These are phyloP conservation scores for Metschnikowia reukaufii DNA, from an alignment of 805 yeast species.

Conservation along the genomic window DNA sequence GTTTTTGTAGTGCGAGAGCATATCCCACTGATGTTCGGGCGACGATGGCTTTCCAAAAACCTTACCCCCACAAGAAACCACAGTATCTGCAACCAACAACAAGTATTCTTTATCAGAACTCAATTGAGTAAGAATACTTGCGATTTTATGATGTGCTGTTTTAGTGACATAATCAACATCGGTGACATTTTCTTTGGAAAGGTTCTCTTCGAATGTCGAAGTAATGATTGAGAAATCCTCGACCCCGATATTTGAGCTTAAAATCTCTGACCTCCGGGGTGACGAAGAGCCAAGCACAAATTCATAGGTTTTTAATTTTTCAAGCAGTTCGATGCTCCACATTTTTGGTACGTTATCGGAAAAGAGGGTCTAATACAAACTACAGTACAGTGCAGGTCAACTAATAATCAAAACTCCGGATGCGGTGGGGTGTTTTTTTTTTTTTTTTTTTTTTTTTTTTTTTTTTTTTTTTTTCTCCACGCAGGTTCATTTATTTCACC, in stretches of 20 bases:
- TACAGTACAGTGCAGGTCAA: too few relatives aligned
- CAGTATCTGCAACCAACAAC: slow-evolving; percentile 76
- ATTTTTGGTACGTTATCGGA: too few relatives aligned
- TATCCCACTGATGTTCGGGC: slow-evolving; percentile 27
- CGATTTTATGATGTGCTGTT: slow-evolving; percentile 70
- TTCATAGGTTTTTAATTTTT: slow-evolving; percentile 7
- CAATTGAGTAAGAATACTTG: slow-evolving; percentile 54
- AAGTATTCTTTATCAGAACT: slow-evolving; percentile 18
- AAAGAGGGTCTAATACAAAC: too few relatives aligned
- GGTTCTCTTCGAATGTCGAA: slow-evolving; percentile 76
- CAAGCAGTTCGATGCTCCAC: slow-evolving; percentile 12
- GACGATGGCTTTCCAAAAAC: slow-evolving; percentile 77
- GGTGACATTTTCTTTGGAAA: slow-evolving; percentile 51
- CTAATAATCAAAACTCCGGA: too few relatives aligned
- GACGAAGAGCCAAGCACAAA: slow-evolving; percentile 82
- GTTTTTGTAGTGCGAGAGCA: slow-evolving; percentile 28
- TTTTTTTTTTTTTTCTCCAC: too few relatives aligned
- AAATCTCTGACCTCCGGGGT: slow-evolving; percentile 74
- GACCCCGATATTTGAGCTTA: slow-evolving; percentile 55
- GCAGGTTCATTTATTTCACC: too few relatives aligned
- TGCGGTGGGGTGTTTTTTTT: too few relatives aligned
- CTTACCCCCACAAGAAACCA: slow-evolving; percentile 55
- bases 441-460: too few relatives aligned
- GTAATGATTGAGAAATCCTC: slow-evolving; percentile 42
- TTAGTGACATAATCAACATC: slow-evolving; percentile 59